Evolutionary conservation across 306 rosid species (phyloP), one percentile per base, ranked within the genome.

Genomic region (Mimosa bimucronata): DNA sequence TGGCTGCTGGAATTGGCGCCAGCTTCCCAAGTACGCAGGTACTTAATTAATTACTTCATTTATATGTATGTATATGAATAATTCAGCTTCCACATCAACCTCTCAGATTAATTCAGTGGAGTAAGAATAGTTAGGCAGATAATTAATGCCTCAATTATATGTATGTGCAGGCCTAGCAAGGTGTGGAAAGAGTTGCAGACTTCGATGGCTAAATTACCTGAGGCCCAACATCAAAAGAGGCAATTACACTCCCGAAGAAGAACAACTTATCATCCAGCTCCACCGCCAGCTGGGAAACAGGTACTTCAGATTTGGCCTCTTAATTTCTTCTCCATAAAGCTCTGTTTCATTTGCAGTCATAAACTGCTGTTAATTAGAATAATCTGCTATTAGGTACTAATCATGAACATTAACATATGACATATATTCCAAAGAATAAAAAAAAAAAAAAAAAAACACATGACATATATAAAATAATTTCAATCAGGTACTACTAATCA

Each of bases 1-100:
- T 42, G 97, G 97, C 71, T 68, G 80, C 76, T 89, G 92, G 92
- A 91, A 91, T 81, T 91, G 97, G 97, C 92, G 97, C 30, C 94
- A 86, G 71, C 90, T 89, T 44, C 97, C 97, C 78, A 88, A 60
- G 76, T 91, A 83, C 74, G 94, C 97, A 66, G 97, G 97, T 91
- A 78, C n/a, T 3, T 21, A 50, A n/a, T 50, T 48, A 4, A 48
- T 48, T 48, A 45, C 50, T 45, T 45, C 48, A 10, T 44, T 14
- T 45, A 44, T 44, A 44, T 45, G 2, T 45, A 44, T 9, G 13
- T 9, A 11, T 44, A 44, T 44, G 8, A 44, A 44, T 1, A 44
- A 45, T 13, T 48, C 53, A 15, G 18, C 53, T 15, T 48, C n/a
- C n/a, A n/a, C n/a, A 15, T 50, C 21, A 18, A 6, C 57, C 13